Evolutionary conservation across 192 early-diverging fungal genomes (phyloP).

Genomic region (Coemansia sp.): DNA sequence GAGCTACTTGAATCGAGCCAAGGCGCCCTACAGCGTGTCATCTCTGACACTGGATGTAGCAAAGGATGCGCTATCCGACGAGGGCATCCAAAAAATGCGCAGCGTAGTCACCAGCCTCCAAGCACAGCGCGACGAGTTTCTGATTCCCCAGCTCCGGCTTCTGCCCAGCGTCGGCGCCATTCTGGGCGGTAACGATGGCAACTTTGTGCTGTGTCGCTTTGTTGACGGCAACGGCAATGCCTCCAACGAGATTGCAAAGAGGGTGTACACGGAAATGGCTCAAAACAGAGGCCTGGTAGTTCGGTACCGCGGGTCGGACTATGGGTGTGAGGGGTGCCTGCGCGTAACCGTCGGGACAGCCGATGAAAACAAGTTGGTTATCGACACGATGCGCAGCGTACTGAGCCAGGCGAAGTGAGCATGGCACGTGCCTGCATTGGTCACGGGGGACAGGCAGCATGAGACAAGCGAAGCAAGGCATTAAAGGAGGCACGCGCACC

Average conservation of each 20-base stretch:
- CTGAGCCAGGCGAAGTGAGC: conserved; percentile 1
- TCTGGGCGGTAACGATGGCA: conserved; percentile 87
- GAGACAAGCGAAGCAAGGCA: not conserved
- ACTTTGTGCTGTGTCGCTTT: conserved; percentile 91
- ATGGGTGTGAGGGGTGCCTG: conserved; percentile 90
- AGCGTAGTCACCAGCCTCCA: conserved; percentile 59
- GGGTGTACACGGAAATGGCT: conserved; percentile 82
- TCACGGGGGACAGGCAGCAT: conserved; percentile 8
- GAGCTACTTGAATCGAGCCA: conserved; percentile 91
- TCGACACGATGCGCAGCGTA: conserved; percentile 51
- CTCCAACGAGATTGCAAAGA: conserved; percentile 67
- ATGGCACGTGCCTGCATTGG: conserved; percentile 22
- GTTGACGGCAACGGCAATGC: conserved; percentile 64
- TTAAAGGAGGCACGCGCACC: conserved; percentile 1
- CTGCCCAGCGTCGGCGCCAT: conserved; percentile 71
- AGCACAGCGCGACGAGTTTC: conserved; percentile 59
- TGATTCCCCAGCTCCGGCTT: conserved; percentile 63
- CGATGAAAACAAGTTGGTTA: conserved; percentile 74
- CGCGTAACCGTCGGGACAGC: conserved; percentile 90
- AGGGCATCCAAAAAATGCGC: conserved; percentile 68
- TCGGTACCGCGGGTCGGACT: conserved; percentile 87
- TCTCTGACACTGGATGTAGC: conserved; percentile 81
- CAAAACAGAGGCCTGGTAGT: conserved; percentile 86
- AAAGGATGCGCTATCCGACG: conserved; percentile 69
- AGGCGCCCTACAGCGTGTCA: conserved; percentile 98